Conservation (phyloP, 2,329 filamentous ascomycete genomes). For the Colletotrichum viniferum region DNA sequence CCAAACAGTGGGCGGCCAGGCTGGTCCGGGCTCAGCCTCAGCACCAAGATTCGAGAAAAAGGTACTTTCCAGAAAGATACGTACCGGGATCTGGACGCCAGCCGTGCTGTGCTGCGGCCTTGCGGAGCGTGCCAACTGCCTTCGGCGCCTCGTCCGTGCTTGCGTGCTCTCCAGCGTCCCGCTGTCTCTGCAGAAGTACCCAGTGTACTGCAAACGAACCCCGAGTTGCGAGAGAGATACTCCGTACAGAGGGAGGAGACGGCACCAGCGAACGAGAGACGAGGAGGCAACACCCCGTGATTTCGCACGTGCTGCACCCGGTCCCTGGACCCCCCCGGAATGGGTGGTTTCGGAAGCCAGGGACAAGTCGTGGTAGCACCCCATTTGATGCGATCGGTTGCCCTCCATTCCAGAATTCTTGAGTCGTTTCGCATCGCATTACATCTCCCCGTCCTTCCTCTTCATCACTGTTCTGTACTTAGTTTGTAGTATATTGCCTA, state of each 20-base stretch:
- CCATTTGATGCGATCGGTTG: slow-evolving; percentile 22
- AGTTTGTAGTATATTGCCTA: slow-evolving; percentile 6
- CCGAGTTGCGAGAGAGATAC: background rate
- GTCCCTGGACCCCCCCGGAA: slow-evolving; percentile 4
- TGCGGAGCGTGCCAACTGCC: background rate
- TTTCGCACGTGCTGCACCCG: slow-evolving; percentile 4
- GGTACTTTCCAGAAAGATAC: background rate
- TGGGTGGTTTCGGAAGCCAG: slow-evolving; percentile 21
- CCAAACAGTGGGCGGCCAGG: background rate
- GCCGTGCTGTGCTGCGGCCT: background rate
- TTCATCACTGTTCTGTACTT: slow-evolving; percentile 9
- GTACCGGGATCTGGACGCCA: background rate
- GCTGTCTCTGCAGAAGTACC: background rate
- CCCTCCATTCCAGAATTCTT: slow-evolving; percentile 19
- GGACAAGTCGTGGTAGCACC: slow-evolving; percentile 18
- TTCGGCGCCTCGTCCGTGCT: background rate
- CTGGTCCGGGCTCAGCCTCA: slow-evolving; percentile 3
- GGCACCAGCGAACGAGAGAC: background rate
- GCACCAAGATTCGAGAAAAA: background rate
- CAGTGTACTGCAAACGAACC: background rate
- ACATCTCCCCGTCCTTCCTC: slow-evolving; percentile 3
- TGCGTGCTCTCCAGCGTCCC: background rate
- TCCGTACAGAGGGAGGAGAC: background rate
- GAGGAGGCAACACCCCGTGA: slow-evolving; percentile 12
- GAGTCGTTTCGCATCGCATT: slow-evolving; percentile 17